Evolutionary conservation across 345 rosid species (phyloP).

Genomic region (Populus euphratica): DNA sequence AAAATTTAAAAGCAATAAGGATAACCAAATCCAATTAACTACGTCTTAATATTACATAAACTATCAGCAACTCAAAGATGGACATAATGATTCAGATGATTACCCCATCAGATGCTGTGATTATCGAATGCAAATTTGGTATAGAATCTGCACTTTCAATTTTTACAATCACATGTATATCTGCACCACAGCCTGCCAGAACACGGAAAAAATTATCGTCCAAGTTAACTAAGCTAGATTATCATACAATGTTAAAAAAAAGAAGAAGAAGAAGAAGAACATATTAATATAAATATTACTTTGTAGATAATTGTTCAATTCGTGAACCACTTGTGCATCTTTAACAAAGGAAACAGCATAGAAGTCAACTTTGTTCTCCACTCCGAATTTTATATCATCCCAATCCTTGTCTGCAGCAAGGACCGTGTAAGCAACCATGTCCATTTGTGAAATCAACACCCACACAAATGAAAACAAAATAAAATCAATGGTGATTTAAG

Average conservation of each 20-base stretch:
- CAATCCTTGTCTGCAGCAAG: conserved; percentile 86
- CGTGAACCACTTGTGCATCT: conserved; percentile 98
- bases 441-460: conserved; percentile 4
- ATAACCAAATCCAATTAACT: background rate
- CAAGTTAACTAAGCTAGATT: background rate
- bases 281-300: conserved; percentile 30
- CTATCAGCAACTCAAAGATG: conserved; percentile 14
- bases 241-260: background rate
- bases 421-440: conserved; percentile 2
- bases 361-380: conserved; percentile 89
- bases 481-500: conserved; percentile 8
- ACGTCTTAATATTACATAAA: conserved; percentile 1
- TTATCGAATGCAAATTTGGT: conserved; percentile 87
- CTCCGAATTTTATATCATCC: conserved; percentile 99
- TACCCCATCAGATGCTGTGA: conserved; percentile 99
- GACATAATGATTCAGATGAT: conserved; percentile 25
- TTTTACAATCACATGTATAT: conserved; percentile 87
- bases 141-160: conserved; percentile 98
- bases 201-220: conserved; percentile 6
- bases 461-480: background rate
- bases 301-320: conserved; percentile 83
- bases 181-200: conserved; percentile 66
- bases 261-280: background rate
- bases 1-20: background rate
- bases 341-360: conserved; percentile 97